Evolutionary conservation across 2,329 filamentous ascomycete species (phyloP).

Genomic region (Fusarium circinatum): DNA sequence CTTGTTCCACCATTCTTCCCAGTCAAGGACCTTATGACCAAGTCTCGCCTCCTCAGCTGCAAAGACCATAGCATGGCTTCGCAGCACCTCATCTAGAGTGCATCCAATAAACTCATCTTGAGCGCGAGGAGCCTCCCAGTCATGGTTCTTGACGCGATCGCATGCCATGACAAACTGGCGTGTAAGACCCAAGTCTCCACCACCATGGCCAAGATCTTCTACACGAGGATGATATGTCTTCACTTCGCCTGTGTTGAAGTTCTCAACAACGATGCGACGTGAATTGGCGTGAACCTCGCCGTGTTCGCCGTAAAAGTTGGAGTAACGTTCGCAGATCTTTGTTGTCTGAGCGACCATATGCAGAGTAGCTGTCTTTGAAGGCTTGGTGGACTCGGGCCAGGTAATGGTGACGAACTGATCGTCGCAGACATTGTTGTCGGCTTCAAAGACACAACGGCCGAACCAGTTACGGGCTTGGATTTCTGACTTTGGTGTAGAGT

Average conservation of each 20-base stretch:
- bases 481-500: slow-evolving; percentile 58
- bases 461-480: slow-evolving; percentile 75
- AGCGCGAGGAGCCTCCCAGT: slow-evolving; percentile 73
- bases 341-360: slow-evolving; percentile 95
- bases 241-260: slow-evolving; percentile 56
- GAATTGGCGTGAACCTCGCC: slow-evolving; percentile 92
- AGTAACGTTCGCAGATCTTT: slow-evolving; percentile 86
- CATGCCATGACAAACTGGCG: slow-evolving; percentile 86
- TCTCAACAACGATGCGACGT: slow-evolving; percentile 76
- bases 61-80: slow-evolving; percentile 93
- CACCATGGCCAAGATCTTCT: slow-evolving; percentile 54
- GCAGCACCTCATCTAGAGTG: slow-evolving; percentile 85
- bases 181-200: slow-evolving; percentile 68
- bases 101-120: slow-evolving; percentile 83
- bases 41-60: slow-evolving; percentile 88
- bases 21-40: slow-evolving; percentile 76
- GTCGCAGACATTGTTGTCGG: slow-evolving; percentile 93
- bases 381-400: slow-evolving; percentile 78
- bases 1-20: slow-evolving; percentile 77
- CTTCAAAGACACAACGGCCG: slow-evolving; percentile 93
- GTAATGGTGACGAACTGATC: slow-evolving; percentile 89
- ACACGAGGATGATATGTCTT: slow-evolving; percentile 46
- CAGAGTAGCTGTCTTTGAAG: slow-evolving; percentile 86
- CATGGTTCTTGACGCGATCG: slow-evolving; percentile 78
- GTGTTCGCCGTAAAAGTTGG: slow-evolving; percentile 83